Evolutionary conservation across 352 stramenopile species (phyloP), one percentile per base, ranked within the genome.

Genomic region (Globisporangium acanthophoron): DNA sequence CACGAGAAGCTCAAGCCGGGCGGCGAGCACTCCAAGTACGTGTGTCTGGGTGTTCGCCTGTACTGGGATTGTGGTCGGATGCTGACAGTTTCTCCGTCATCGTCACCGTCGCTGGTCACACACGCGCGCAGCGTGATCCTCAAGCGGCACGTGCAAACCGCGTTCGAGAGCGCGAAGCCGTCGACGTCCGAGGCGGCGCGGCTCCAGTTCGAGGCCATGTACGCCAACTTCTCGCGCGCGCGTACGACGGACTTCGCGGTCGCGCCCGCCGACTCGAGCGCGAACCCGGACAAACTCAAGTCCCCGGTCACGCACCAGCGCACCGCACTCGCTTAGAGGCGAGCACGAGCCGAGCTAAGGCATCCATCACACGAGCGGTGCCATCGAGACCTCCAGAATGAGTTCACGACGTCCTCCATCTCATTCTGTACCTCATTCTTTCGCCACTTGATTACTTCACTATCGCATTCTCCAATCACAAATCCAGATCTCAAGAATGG

Each of bases 1-100:
- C 92, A 98, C 66, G 80, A 96, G 48, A 89, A 90, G 56, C 74
- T 96, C n/a, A 88, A 90, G 43, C 73, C 95, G 8, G 76, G 74
- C 15, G 62, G 70, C 20, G 58, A 86, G 13, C 50, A 59, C 33
- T 84, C 76, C 29, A 80, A 69, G 78, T 88, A 71, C 65, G 73
- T 80, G 40, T 24, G 20, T 12, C 16, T 44, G 33, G 3, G 11
- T 3, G 37, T 9, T 24, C n/a, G n/a, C 7, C 39, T 21, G 5
- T 27, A 2, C 15, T 43, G 11, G 13, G 0, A 13, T 18, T 43
- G 13, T 4, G 35, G 4, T 12, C 33, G 5, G 6, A 37, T 11
- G 33, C 9, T 37, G 33, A 46, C 40, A 27, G 24, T 46, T 46
- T 46, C 9, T n/a, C n/a, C 16, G 40, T 46, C 16, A 18, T 46